Percentiles rank a stretch among this genome's conserved stretches.
These are phyloP conservation scores for Penicillium polonicum DNA, from an alignment of 2,329 filamentous ascomycete species.

Conservation along the genomic window DNA sequence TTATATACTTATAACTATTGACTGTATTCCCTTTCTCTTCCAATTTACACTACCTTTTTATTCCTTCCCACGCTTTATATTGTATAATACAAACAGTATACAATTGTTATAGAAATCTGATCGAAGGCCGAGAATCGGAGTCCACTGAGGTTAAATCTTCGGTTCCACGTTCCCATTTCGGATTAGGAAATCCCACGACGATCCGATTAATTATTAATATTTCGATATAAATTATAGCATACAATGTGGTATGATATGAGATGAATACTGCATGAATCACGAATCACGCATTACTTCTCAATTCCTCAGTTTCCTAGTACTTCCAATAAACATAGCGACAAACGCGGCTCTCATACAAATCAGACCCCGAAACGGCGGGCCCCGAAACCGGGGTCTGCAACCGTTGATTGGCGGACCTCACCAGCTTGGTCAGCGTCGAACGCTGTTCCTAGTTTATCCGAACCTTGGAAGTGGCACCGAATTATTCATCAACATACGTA, in stretches of 20 bases:
- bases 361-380: neutral
- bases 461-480: neutral
- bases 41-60: neutral
- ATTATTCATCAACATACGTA: neutral
- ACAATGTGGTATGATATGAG: neutral
- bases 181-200: neutral
- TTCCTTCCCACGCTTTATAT: neutral
- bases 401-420: neutral
- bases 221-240: neutral
- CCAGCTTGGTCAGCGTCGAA: neutral
- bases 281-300: neutral
- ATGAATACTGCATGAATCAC: conserved; percentile 1
- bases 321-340: conserved; percentile 1
- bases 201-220: neutral
- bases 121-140: conserved; percentile 10
- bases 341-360: neutral
- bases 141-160: neutral
- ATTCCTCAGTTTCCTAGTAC: neutral
- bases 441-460: neutral
- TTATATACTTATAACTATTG: neutral
- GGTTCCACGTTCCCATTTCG: conserved; percentile 2
- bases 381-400: neutral
- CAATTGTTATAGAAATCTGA: neutral
- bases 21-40: neutral
- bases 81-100: neutral